Evolutionary conservation across 78 protist species (phyloP).

Genomic region (Chrysochromulina tobinii): DNA sequence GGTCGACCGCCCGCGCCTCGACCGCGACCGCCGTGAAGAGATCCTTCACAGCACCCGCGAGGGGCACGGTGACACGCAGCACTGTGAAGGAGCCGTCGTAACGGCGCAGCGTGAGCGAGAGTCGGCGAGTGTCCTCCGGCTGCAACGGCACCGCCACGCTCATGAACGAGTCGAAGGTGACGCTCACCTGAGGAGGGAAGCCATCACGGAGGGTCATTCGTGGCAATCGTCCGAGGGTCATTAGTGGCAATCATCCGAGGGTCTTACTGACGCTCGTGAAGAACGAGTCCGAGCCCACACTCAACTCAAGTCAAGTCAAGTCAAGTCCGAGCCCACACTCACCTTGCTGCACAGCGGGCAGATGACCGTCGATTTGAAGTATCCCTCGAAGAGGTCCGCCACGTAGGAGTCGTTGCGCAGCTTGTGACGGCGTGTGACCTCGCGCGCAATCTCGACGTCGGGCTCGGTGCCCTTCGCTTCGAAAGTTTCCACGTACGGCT

Average conservation of each 20-base stretch:
- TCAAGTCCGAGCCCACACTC: too few species aligned
- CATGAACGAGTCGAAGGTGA: conserved; percentile 51
- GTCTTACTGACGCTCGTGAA: too few species aligned
- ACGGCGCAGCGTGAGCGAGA: background rate
- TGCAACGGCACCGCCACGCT: conserved; percentile 28
- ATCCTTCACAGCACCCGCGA: background rate
- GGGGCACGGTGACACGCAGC: background rate
- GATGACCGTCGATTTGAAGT: conserved; percentile 5
- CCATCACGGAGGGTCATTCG: too few species aligned
- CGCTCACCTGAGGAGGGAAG: background rate
- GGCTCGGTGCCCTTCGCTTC: background rate
- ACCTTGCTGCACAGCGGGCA: conserved; percentile 42
- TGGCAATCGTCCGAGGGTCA: too few species aligned
- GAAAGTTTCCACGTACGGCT: conserved; percentile 19
- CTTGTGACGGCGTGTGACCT: background rate
- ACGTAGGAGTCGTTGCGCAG: conserved; percentile 24
- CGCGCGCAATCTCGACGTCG: conserved; percentile 1
- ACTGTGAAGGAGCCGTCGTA: background rate
- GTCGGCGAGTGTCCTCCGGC: background rate
- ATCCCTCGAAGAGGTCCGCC: conserved; percentile 40
- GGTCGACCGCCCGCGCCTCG: background rate
- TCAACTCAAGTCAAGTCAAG: too few species aligned
- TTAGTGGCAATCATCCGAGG: too few species aligned
- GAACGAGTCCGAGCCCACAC: too few species aligned
- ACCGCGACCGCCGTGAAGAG: background rate